Base-by-base conservation (phyloP, 1,284 basidiomycete genomes). In the Fereydounia khargensis region DNA sequence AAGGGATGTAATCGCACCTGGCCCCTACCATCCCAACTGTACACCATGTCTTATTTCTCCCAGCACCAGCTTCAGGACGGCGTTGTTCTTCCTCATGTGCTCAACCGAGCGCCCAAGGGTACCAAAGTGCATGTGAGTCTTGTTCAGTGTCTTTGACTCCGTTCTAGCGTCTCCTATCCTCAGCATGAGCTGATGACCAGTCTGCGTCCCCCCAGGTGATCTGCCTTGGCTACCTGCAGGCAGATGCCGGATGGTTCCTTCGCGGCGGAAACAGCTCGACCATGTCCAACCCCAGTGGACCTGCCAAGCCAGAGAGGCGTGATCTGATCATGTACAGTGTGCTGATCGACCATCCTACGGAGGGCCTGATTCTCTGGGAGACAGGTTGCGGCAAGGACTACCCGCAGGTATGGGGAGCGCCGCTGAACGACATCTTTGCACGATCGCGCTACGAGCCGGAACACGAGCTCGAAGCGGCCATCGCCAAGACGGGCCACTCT, bases 311-410 rank as follows among this genome's bases (percentile, higher is more conserved):
- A 1, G 64, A 65, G 33, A 44, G 66, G 11, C 30, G 66, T 2
- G 65, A 69, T 16, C 35, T 69, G 8, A 54, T 65, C 43, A 55
- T 65, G 54, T 69, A 68, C 31, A 36, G 52, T 3, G 62, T 68
- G 11, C 51, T 73, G 20, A 74, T 73, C 48, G 70, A 69, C 18
- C 69, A 72, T 44, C 71, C 72, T 10, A 44, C 53, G 30, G 72
- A 66, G 30, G 72, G 72, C 6, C 40, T 73, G 6, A 70, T 73
- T 21, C 48, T 74, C 2, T 73, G 62, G 64, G 71, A 73, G 50
- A 68, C 65, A 2, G 71, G 71, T 8, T 64, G 48, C n/a, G 68
- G 70, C 21, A 61, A 59, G 25, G 62, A 68, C 21, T 65, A 62
- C 25, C 56, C 52, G 7, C 39, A 53, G 46, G 48, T 62, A 0